Base-by-base conservation (phyloP, 768 basidiomycete genomes). In the Rhodosporidiobolus sp. region DNA sequence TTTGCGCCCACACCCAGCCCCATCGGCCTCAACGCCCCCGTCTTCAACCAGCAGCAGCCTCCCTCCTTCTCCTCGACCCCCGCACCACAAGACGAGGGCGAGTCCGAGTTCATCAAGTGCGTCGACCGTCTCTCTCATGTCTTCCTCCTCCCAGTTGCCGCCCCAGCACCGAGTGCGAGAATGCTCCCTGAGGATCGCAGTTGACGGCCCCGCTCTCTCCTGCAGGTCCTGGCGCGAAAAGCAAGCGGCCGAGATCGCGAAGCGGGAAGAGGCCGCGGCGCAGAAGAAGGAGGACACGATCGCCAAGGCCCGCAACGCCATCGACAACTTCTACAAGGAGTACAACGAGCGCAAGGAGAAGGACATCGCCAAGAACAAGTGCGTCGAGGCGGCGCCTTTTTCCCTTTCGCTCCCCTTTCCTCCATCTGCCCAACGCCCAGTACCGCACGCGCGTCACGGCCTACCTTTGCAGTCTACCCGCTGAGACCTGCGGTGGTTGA, bases 331-430 rank as follows among this genome's bases (percentile, higher is more conserved):
- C 80, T 94, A 94, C 78, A 90, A 91, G 79, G 86, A 89, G 62
- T 93, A 98, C 80, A 86, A 91, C 48, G 84, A 85, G 70, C 90
- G 91, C 84, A 95, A 94, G 83, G 91, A 94, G 83, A 86, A 87
- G 80, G 88, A 88, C 76, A 96, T 99, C 77, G 85, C 90, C 57
- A 89, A 94, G 81, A 99, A 98, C 86, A 98, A 99, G 95, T 96
- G 72, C 77, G 88, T 85, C 22, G 17, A 10, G 55, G 38, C 38
- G 38, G 8, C 14, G 49, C 28, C 30, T 43, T 30, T 48, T 46
- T 22, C 53, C 50, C 28, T 30, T 24, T 45, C 49, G 1, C 14
- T 38, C 32, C 26, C n/a, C 34, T 17, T 30, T 34, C 14, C 57
- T 24, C 28, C 22, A 16, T 43, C 52, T 53, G 26, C 8, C 17